A percentile compares a stretch with the other conserved stretches of the same genome.
These are phyloP conservation scores for Lathyrus oleraceus DNA, from an alignment of 306 rosid species.

Conservation along the genomic window DNA sequence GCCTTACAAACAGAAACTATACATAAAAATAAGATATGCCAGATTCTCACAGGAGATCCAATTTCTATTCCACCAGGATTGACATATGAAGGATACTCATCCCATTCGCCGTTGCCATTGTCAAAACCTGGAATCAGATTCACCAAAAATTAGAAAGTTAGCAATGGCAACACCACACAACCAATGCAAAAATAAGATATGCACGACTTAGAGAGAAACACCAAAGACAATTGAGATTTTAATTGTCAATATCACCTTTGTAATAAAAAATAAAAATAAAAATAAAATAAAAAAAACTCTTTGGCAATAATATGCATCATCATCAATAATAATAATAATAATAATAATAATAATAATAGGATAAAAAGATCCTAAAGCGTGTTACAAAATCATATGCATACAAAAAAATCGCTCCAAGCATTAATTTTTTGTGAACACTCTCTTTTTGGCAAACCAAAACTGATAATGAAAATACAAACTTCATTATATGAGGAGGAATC, in stretches of 20 bases:
- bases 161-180: neutral
- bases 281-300: neutral
- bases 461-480: neutral
- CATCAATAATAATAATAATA: neutral
- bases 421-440: neutral
- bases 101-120: slow-evolving; percentile 56
- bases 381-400: neutral
- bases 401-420: neutral
- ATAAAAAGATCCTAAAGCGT: neutral
- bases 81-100: slow-evolving; percentile 72
- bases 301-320: neutral
- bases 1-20: slow-evolving; percentile 16
- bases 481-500: neutral
- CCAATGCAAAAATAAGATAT: slow-evolving; percentile 4
- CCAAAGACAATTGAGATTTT: slow-evolving; percentile 1
- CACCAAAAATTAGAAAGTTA: slow-evolving; percentile 11
- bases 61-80: slow-evolving; percentile 74
- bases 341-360: neutral
- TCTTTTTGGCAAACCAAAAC: neutral
- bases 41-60: slow-evolving; percentile 72
- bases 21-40: slow-evolving; percentile 6
- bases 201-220: neutral
- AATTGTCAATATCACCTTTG: neutral
- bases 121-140: slow-evolving; percentile 24
- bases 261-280: neutral